A percentile compares a stretch with the other conserved stretches of the same genome.
phyloP scores from a whole-genome alignment of 768 basidiomycete genomes.

The Lactarius akahatsu region DNA sequence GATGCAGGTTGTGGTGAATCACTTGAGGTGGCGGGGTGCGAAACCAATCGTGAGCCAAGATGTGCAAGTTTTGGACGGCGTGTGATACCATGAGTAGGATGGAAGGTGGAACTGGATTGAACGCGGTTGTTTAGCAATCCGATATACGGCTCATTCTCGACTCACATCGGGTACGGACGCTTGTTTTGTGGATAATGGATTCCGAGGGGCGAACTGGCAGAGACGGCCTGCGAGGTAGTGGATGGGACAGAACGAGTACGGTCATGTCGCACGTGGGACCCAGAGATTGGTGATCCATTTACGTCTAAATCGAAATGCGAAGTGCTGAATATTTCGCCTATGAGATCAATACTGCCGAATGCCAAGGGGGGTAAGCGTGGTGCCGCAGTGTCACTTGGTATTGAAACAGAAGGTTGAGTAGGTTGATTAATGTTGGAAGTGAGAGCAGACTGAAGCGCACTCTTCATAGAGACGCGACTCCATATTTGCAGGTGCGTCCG shows the following conservation, averaged over 20 bases:
- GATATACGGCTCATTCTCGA: not conserved
- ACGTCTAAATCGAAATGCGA: constrained; percentile 18
- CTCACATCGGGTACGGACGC: constrained; percentile 16
- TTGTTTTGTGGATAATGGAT: constrained; percentile 11
- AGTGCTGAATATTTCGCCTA: constrained; percentile 29
- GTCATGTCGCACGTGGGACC: constrained; percentile 22
- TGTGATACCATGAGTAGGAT: constrained; percentile 4
- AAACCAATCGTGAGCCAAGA: constrained; percentile 3
- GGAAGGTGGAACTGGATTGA: constrained; percentile 7
- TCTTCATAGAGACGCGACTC: constrained; percentile 29
- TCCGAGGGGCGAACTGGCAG: not conserved
- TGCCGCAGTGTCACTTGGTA: constrained; percentile 7
- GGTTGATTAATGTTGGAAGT: constrained; percentile 24
- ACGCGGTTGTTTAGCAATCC: not conserved
- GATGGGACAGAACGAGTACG: constrained; percentile 29
- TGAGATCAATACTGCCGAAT: constrained; percentile 24
- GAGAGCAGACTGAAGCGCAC: constrained; percentile 29
- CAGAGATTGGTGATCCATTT: constrained; percentile 7
- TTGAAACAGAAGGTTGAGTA: constrained; percentile 1
- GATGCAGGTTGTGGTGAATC: constrained; percentile 11
- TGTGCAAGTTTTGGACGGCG: constrained; percentile 16
- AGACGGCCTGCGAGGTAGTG: constrained; percentile 9
- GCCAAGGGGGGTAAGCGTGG: constrained; percentile 28
- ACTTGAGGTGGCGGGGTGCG: not conserved
- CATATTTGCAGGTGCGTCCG: constrained; percentile 26